Conservation (phyloP, 2,329 filamentous ascomycete genomes). For the Ramichloridium luteum region DNA sequence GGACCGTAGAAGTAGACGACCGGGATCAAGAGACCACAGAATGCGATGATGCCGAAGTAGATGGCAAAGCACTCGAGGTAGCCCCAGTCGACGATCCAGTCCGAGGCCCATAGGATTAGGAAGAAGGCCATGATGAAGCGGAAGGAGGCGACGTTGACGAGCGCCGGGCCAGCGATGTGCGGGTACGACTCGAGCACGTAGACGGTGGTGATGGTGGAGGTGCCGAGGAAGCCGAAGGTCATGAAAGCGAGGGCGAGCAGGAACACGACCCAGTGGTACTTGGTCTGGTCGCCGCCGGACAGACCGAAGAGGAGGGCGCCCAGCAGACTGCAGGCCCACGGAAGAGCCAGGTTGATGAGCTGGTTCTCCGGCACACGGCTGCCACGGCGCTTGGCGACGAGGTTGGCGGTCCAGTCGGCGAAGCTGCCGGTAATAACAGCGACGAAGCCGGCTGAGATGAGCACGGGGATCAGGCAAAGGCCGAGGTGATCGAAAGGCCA, state of each 20-base stretch:
- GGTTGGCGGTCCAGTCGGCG: slow-evolving; percentile 11
- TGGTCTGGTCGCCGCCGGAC: slow-evolving; percentile 4
- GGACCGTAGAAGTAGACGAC: slow-evolving; percentile 8
- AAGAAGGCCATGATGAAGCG: slow-evolving; percentile 14
- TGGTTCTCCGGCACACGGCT: slow-evolving; percentile 12
- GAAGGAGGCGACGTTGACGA: slow-evolving; percentile 14
- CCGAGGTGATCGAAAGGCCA: slow-evolving; percentile 10
- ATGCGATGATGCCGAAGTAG: slow-evolving; percentile 10
- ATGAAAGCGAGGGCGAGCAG: slow-evolving; percentile 10
- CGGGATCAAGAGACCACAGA: slow-evolving; percentile 8
- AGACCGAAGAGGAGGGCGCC: slow-evolving; percentile 12
- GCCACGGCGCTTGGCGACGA: slow-evolving; percentile 9
- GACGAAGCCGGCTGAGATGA: slow-evolving; percentile 8
- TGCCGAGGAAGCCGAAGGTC: slow-evolving; percentile 11
- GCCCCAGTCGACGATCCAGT: slow-evolving; percentile 10
- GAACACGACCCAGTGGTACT: slow-evolving; percentile 10
- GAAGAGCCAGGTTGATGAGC: slow-evolving; percentile 10
- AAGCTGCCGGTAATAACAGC: slow-evolving; percentile 7
- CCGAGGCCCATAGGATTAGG: slow-evolving; percentile 10
- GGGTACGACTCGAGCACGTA: slow-evolving; percentile 15
- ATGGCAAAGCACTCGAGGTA: slow-evolving; percentile 11
- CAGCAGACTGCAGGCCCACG: slow-evolving; percentile 8
- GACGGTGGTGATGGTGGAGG: slow-evolving; percentile 12
- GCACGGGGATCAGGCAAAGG: slow-evolving; percentile 8
- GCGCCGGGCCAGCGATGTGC: slow-evolving; percentile 13